Evolutionary conservation across 805 yeast genomes (phyloP), one percentile per base, ranked within the genome.

Genomic region (Candida railenensis): DNA sequence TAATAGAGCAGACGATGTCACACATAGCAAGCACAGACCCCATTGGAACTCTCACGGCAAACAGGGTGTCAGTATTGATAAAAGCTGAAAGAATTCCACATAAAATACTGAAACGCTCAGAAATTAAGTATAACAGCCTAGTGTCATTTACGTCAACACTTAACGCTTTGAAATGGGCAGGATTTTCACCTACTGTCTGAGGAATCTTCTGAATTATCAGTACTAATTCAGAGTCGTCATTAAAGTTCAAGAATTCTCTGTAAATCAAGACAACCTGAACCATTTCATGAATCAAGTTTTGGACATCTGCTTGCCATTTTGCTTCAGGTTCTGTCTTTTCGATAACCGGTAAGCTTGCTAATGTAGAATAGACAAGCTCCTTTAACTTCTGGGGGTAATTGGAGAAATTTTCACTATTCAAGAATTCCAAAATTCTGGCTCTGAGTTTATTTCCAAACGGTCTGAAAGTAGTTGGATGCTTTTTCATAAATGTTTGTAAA

Each of bases 401-500:
- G 59, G 57, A 54, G 66, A 76, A 56, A 60, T 66, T 45, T 55
- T 60, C 34, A 48, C 58, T 34, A 74, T 62, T 48, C 19, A 69
- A 49, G 3, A 78, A 58, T 4, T 52, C 53, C 8, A 68, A 48
- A 25, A 83, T 63, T 25, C 70, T 75, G 11, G 59, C 62, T 54
- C 82, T 81, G 52, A 78, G 80, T 54, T 82, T 84, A 48, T 81
- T 77, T 3, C 85, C 85, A 66, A 75, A 84, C 12, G 96, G 96
- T 62, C 91, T 79, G 59, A 88, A 87, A 1, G 95, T 85, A 1
- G 94, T 87, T 1, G 95, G 77, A 57, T 89, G 86, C 47, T 77
- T 68, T 36, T 65, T 60, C 30, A 85, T 67, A 21, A 84, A 58
- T 28, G 62, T 67, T 21, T 59, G 54, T 53, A 67, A 67, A 0